phyloP scores from a whole-genome alignment of 768 basidiomycete genomes.

The Dentipellis sp. region DNA sequence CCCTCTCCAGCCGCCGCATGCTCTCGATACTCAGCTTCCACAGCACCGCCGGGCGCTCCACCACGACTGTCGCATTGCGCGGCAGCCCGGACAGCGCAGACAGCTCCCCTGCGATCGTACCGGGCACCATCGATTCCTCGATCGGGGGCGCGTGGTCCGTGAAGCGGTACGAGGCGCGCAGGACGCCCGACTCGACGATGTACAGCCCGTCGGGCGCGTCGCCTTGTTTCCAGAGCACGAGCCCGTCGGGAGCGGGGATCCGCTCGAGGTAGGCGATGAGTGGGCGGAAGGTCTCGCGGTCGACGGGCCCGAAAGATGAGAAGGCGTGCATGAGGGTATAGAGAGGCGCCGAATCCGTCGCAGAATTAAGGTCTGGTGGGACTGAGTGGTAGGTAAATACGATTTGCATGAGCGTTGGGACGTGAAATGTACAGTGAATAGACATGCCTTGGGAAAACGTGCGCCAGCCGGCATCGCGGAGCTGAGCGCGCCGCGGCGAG shows the following conservation, averaged over 20 bases:
- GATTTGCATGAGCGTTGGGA: neutral
- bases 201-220: slow-evolving; percentile 79
- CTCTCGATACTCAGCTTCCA: slow-evolving; percentile 68
- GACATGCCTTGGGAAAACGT: slow-evolving; percentile 9
- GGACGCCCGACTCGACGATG: slow-evolving; percentile 78
- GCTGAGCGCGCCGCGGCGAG: slow-evolving; percentile 10
- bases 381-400: no score
- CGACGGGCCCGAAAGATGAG: slow-evolving; percentile 55
- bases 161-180: slow-evolving; percentile 76
- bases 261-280: slow-evolving; percentile 68
- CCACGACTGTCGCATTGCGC: slow-evolving; percentile 80
- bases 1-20: slow-evolving; percentile 54
- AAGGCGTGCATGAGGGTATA: slow-evolving; percentile 75
- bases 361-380: neutral
- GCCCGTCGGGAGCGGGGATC: slow-evolving; percentile 43
- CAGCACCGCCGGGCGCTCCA: slow-evolving; percentile 67
- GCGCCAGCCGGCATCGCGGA: slow-evolving; percentile 12
- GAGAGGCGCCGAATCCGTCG: slow-evolving; percentile 33
- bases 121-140: slow-evolving; percentile 90
- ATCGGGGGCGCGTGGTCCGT: slow-evolving; percentile 55
- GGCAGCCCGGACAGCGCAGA: slow-evolving; percentile 71
- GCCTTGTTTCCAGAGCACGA: slow-evolving; percentile 68
- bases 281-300: slow-evolving; percentile 47
- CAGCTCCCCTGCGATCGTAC: slow-evolving; percentile 87
- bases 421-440: neutral